phyloP scores from a whole-genome alignment of 2,329 filamentous ascomycete genomes.

The Alternaria consortialis region DNA sequence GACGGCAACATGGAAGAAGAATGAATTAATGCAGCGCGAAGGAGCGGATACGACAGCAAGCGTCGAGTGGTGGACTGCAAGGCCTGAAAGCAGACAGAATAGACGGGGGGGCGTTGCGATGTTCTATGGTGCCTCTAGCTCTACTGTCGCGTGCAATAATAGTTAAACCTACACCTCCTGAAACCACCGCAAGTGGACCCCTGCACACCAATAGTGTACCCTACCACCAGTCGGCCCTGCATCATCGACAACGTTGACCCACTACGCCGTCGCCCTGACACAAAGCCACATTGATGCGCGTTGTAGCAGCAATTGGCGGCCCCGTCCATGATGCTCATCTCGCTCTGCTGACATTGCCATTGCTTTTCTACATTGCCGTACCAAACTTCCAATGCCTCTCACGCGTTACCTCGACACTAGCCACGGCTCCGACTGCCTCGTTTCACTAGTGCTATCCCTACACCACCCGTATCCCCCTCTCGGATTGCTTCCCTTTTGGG shows the following conservation, averaged over 20 bases:
- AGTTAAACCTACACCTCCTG: constrained; percentile 34
- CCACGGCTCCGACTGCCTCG: constrained; percentile 20
- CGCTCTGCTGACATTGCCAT: background rate
- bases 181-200: constrained; percentile 23
- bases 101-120: constrained; percentile 4
- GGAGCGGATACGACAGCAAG: constrained; percentile 41
- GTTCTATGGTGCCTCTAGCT: constrained; percentile 15
- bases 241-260: constrained; percentile 30
- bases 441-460: constrained; percentile 23
- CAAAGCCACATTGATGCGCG: constrained; percentile 7
- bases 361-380: background rate
- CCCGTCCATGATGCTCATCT: constrained; percentile 1
- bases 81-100: background rate
- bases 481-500: constrained; percentile 31
- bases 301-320: constrained; percentile 14
- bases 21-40: constrained; percentile 33
- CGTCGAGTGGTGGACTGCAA: constrained; percentile 17
- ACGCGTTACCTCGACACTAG: background rate
- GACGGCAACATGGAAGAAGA: constrained; percentile 11
- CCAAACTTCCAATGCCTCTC: background rate
- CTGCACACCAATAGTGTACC: constrained; percentile 26
- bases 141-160: constrained; percentile 20
- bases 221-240: constrained; percentile 30
- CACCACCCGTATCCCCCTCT: constrained; percentile 17
- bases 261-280: constrained; percentile 20